These are phyloP conservation scores for Backusella circina DNA, from an alignment of 192 early-diverging fungal species.

Conservation along the genomic window DNA sequence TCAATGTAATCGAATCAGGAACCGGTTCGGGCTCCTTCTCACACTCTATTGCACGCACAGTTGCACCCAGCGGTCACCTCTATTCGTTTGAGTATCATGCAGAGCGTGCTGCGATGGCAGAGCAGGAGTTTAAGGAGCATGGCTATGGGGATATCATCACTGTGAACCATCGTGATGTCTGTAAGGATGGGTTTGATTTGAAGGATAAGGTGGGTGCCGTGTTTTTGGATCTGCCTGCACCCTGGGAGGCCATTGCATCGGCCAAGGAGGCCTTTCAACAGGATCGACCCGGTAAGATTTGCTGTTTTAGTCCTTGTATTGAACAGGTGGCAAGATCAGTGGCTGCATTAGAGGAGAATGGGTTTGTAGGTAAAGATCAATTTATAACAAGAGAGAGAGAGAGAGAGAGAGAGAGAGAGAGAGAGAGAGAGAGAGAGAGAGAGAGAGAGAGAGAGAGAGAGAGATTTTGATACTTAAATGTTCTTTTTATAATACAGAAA, in stretches of 20 bases:
- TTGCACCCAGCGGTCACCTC: slow-evolving; percentile 85
- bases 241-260: slow-evolving; percentile 87
- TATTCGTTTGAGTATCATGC: slow-evolving; percentile 95
- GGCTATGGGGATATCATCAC: slow-evolving; percentile 66
- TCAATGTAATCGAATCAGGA: slow-evolving; percentile 81
- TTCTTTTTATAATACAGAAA: slow-evolving; percentile 41
- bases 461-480: slow-evolving; percentile 22
- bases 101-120: slow-evolving; percentile 62
- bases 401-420: not conserved
- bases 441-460: not conserved
- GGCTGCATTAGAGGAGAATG: slow-evolving; percentile 69
- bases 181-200: slow-evolving; percentile 81
- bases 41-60: slow-evolving; percentile 86
- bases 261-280: slow-evolving; percentile 86
- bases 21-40: slow-evolving; percentile 98
- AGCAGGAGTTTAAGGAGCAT: slow-evolving; percentile 79
- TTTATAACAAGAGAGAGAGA: not conserved
- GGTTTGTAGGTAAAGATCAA: slow-evolving; percentile 86
- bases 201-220: slow-evolving; percentile 76
- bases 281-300: slow-evolving; percentile 79
- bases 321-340: slow-evolving; percentile 90
- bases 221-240: slow-evolving; percentile 94
- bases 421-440: not conserved
- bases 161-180: slow-evolving; percentile 82
- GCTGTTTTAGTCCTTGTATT: slow-evolving; percentile 94